Evolutionary conservation across 2,329 filamentous ascomycete species (phyloP), one percentile per base, ranked within the genome.

Genomic region (Pseudocercospora crystallina): DNA sequence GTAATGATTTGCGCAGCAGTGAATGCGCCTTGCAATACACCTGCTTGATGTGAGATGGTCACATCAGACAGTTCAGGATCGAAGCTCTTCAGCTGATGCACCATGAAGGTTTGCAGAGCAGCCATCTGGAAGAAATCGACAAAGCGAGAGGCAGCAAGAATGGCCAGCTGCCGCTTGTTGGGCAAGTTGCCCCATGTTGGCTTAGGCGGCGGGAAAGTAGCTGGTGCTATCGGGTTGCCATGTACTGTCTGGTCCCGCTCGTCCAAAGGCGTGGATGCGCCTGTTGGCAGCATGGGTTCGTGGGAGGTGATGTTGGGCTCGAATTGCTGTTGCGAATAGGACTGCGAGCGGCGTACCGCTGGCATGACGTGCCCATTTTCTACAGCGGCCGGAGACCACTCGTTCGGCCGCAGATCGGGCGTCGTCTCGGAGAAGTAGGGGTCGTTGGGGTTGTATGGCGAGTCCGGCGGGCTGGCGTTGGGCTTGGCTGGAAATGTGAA

Each of bases 121-220:
- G 71, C 71, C 70, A 71, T 72, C 56, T 73, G 71, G 60, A 71
- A 73, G 59, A 73, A 73, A 56, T 74, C 71, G 62, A 72, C 71
- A 53, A 74, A 70, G 34, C 71, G 71, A 12, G 69, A 72, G 14
- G 65, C 54, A 10, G 66, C 65, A 29, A 72, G 67, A 47, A 74
- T 69, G 56, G 67, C 65, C 52, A 74, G 57, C 58, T 73, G 70
- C 48, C 58, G 57, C 54, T 73, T 73, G 57, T 69, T 67, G 12
- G 71, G 71, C 62, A 73, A 65, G 49, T 71, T 70, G 34, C 46
- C 31, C 71, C 70, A 74, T 65, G 70, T 69, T 29, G 69, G 67
- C 35, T 62, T 49, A 14, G 54, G 55, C 29, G 60, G 56, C 10
- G 59, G 59, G 30, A 48, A 52, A 12, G 38, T 47, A 26, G 20